These are phyloP conservation scores for Boechera retrofracta DNA, from an alignment of 345 rosid species.

Conservation along the genomic window DNA sequence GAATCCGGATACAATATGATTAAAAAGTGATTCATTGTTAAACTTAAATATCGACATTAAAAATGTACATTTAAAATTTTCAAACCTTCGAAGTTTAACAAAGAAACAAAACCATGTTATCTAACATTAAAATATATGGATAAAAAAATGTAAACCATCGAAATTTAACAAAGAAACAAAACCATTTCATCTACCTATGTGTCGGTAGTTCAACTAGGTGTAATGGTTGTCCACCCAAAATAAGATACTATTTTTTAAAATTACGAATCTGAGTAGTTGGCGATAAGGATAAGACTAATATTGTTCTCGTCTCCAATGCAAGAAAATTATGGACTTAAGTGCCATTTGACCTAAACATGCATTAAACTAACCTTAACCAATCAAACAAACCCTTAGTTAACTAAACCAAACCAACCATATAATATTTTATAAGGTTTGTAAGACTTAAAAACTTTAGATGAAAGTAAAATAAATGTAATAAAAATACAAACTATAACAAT, in stretches of 20 bases:
- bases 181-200: neutral
- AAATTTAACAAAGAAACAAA: neutral
- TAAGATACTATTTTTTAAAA: neutral
- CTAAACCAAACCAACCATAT: constrained; percentile 9
- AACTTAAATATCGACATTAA: neutral
- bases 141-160: neutral
- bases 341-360: constrained; percentile 4
- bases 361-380: neutral
- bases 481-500: neutral
- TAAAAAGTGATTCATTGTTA: neutral
- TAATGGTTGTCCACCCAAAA: constrained; percentile 19
- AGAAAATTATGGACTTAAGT: neutral
- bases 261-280: neutral
- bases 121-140: too few species aligned
- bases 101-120: neutral
- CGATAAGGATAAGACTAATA: neutral
- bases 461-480: neutral
- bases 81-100: neutral
- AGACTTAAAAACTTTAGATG: neutral
- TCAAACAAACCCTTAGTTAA: neutral
- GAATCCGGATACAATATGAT: neutral
- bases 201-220: constrained; percentile 17
- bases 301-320: neutral
- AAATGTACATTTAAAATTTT: neutral
- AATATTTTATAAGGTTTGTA: too few species aligned